Conservation (phyloP, 1,284 basidiomycete genomes). For the Rhodotorula sp. region DNA sequence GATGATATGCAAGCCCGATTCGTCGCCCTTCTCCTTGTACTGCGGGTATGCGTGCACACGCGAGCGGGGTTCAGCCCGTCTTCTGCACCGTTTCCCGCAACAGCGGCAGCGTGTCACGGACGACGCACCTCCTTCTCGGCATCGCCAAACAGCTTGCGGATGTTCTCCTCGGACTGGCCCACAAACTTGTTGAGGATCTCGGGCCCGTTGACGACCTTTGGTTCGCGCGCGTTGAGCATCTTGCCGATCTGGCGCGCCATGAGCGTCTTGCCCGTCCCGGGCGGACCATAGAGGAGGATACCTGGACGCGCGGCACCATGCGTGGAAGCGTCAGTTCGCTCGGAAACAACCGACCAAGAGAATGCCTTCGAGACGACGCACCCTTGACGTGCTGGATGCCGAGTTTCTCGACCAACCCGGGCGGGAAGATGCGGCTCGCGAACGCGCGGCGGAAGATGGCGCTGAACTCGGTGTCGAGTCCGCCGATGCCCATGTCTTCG, state of each 20-base stretch:
- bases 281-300: constrained; percentile 93
- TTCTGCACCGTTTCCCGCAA: no score
- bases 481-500: constrained; percentile 99
- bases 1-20: constrained; percentile 97
- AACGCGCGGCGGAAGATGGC: constrained; percentile 99
- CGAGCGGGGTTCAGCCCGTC: fast-evolving
- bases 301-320: constrained; percentile 58
- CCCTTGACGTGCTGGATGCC: constrained; percentile 99
- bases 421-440: constrained; percentile 96
- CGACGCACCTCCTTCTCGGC: constrained; percentile 86
- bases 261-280: constrained; percentile 97
- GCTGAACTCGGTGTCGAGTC: constrained; percentile 91
- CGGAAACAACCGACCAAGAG: not conserved
- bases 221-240: constrained; percentile 97
- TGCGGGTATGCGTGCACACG: constrained; percentile 48
- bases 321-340: not conserved
- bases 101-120: no score
- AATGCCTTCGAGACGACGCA: constrained; percentile 48
- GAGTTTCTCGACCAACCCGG: constrained; percentile 92
- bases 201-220: constrained; percentile 98
- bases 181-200: constrained; percentile 98
- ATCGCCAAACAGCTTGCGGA: constrained; percentile 95
- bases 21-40: constrained; percentile 99
- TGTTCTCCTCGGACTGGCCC: constrained; percentile 97
- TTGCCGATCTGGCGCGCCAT: constrained; percentile 99